phyloP scores from a whole-genome alignment of 495 filamentous ascomycete genomes.

The Aspergillus diversus region DNA sequence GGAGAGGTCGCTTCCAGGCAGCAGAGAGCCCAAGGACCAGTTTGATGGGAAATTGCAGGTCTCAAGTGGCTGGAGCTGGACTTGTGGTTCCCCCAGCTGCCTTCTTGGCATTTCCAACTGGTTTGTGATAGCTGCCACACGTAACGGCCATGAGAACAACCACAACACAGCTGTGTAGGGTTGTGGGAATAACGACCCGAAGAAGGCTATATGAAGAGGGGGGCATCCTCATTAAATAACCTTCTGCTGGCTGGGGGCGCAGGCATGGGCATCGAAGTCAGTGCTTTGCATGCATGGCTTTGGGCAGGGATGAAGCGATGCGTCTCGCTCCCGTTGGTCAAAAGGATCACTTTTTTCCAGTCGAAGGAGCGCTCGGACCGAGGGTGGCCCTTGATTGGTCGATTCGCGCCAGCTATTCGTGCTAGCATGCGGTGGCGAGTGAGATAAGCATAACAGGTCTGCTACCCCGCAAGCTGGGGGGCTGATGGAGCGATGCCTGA shows the following conservation, averaged over 20 bases:
- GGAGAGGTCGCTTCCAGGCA: background rate
- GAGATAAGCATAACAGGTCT: background rate
- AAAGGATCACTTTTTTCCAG: background rate
- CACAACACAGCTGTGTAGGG: background rate
- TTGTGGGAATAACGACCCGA: background rate
- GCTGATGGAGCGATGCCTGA: too few relatives aligned
- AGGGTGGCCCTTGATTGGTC: background rate
- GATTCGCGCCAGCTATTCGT: background rate
- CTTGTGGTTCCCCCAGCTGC: background rate
- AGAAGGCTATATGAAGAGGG: background rate
- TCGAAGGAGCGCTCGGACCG: background rate
- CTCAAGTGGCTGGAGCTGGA: background rate
- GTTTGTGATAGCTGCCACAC: too few relatives aligned
- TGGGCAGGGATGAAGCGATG: background rate
- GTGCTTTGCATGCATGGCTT: background rate
- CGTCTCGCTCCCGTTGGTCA: background rate
- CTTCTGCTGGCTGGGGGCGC: background rate
- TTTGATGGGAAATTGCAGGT: background rate
- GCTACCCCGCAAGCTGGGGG: background rate
- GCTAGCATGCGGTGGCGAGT: background rate
- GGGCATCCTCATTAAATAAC: background rate
- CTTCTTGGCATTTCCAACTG: too few relatives aligned
- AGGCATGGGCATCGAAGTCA: background rate
- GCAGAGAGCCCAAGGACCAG: background rate
- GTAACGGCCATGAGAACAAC: background rate